Conservation (phyloP, 495 filamentous ascomycete genomes). For the Pseudoneurospora amorphoporcata region DNA sequence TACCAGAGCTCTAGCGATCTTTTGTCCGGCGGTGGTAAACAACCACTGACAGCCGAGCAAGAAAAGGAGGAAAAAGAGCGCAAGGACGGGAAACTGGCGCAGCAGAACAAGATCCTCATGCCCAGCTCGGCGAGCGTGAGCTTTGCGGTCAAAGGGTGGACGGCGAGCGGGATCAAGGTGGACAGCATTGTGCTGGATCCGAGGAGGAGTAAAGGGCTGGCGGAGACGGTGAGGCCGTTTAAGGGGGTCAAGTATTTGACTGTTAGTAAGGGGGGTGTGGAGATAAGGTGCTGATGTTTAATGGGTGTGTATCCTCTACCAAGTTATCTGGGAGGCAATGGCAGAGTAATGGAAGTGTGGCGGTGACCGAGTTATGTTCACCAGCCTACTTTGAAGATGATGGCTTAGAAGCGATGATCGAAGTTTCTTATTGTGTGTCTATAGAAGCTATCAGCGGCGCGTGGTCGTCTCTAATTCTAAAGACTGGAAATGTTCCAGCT, state of each 20-base stretch:
- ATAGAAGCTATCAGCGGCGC: background rate
- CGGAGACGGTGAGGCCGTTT: conserved; percentile 83
- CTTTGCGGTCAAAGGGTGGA: conserved; percentile 89
- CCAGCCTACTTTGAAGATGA: background rate
- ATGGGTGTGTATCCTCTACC: background rate
- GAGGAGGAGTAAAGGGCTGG: conserved; percentile 77
- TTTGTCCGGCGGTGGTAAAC: conserved; percentile 15
- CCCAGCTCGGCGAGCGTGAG: conserved; percentile 77
- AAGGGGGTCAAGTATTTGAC: conserved; percentile 98
- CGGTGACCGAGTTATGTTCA: background rate
- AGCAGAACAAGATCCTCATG: conserved; percentile 78
- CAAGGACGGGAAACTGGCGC: conserved; percentile 29
- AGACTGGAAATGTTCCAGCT: no score
- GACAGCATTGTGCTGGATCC: conserved; percentile 78
- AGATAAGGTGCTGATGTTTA: conserved; percentile 51
- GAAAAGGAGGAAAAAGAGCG: conserved; percentile 35
- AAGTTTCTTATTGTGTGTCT: background rate
- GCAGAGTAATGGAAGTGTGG: background rate
- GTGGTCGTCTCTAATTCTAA: no score
- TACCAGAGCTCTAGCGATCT: conserved; percentile 32
- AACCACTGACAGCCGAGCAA: conserved; percentile 29
- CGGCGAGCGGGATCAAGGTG: conserved; percentile 87
- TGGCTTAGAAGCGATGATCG: background rate
- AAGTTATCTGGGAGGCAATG: no score
- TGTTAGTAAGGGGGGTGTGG: conserved; percentile 75